Evolutionary conservation across 441 rosid genomes (phyloP).

Genomic region (Populus hybrid): DNA sequence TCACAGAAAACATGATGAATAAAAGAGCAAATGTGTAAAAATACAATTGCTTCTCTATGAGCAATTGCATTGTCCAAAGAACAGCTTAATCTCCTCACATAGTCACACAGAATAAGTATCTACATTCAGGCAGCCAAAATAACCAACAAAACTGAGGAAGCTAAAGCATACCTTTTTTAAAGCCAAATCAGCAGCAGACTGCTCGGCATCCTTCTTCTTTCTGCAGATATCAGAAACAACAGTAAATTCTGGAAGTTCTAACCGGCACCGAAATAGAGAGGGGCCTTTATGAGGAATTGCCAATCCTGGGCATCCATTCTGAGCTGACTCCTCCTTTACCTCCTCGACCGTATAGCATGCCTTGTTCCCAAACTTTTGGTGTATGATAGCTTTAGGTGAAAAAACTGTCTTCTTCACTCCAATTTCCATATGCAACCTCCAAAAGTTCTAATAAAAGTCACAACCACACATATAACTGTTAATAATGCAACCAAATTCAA

Average conservation of each 20-base stretch:
- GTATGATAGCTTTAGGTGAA: constrained; percentile 77
- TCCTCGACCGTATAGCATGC: constrained; percentile 73
- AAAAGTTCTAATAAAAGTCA: background rate
- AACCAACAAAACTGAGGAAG: constrained; percentile 1
- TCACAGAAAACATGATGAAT: background rate
- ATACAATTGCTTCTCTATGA: background rate
- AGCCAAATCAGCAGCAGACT: constrained; percentile 86
- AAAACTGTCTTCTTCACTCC: constrained; percentile 38
- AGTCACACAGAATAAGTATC: background rate
- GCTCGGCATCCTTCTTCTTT: constrained; percentile 94
- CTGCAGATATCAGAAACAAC: constrained; percentile 57
- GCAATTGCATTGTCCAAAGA: background rate
- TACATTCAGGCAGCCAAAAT: background rate
- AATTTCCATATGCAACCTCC: constrained; percentile 16
- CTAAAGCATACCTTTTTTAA: constrained; percentile 50
- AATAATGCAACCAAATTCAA: background rate
- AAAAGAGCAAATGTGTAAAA: background rate
- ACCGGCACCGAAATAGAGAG: constrained; percentile 64
- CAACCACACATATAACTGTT: background rate
- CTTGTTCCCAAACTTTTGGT: constrained; percentile 63
- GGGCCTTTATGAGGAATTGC: constrained; percentile 76
- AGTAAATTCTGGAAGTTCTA: constrained; percentile 73
- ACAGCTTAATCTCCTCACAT: background rate
- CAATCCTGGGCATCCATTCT: constrained; percentile 80
- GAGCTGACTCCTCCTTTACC: constrained; percentile 55